Evolutionary conservation across 169 alveolate species (phyloP).

Genomic region (Eimeria falciformis): DNA sequence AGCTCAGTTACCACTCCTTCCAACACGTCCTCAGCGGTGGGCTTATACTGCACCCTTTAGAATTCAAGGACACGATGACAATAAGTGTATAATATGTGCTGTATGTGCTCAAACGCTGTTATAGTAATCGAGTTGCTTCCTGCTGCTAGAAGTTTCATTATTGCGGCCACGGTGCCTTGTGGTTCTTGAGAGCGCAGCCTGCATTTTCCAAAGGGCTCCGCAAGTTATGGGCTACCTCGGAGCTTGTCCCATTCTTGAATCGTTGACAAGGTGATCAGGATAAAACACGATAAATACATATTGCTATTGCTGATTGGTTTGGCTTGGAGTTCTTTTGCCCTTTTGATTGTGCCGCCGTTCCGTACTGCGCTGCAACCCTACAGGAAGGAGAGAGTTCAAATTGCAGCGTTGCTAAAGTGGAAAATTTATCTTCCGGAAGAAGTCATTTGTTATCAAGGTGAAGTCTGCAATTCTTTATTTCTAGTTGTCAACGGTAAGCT

Average conservation of each 20-base stretch:
- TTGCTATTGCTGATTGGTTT: neutral
- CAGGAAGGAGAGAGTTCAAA: constrained; percentile 64
- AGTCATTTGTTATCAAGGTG: constrained; percentile 40
- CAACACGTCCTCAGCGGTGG: constrained; percentile 53
- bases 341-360: neutral
- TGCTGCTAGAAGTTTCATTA: too few species aligned
- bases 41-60: neutral
- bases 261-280: constrained; percentile 40
- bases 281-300: neutral
- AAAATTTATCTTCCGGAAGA: constrained; percentile 68
- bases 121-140: too few species aligned
- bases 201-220: constrained; percentile 60
- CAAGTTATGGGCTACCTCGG: constrained; percentile 55
- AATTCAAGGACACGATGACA: too few species aligned
- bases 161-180: too few species aligned
- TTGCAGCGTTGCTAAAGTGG: constrained; percentile 62
- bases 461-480: constrained; percentile 33
- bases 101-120: too few species aligned
- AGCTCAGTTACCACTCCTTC: constrained; percentile 69
- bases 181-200: neutral
- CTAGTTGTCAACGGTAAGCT: constrained; percentile 63
- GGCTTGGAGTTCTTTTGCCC: neutral
- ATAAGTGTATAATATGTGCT: too few species aligned
- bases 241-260: constrained; percentile 53
- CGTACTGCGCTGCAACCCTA: neutral